A percentile compares a stretch with the other conserved stretches of the same genome.
These are phyloP conservation scores for Talaromyces stipitatus DNA, from an alignment of 495 filamentous ascomycete genomes.

Conservation along the genomic window DNA sequence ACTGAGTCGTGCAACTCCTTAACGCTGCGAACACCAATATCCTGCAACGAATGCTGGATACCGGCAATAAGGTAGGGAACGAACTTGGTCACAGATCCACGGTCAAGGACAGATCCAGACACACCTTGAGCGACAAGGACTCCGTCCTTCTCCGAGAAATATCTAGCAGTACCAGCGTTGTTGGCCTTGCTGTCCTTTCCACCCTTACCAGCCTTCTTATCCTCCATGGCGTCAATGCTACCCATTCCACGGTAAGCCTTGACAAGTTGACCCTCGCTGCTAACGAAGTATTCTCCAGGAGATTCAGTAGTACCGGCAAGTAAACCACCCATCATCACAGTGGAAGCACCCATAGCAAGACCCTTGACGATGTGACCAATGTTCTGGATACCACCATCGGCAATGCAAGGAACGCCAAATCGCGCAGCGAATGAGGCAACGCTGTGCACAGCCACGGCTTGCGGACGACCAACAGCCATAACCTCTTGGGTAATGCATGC, in stretches of 20 bases:
- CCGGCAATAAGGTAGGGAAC: conserved; percentile 91
- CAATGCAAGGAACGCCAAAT: conserved; percentile 97
- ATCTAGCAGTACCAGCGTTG: conserved; percentile 94
- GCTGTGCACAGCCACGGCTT: conserved; percentile 85
- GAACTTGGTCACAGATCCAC: conserved; percentile 84
- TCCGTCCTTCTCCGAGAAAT: conserved; percentile 94
- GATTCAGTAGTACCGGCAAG: conserved; percentile 97
- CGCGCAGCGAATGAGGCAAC: conserved; percentile 80
- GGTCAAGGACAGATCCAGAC: conserved; percentile 64
- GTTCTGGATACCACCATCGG: conserved; percentile 96
- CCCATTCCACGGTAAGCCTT: conserved; percentile 99
- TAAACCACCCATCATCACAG: conserved; percentile 99
- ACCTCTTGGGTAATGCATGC: conserved; percentile 99
- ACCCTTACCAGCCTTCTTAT: conserved; percentile 74
- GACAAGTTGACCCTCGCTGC: conserved; percentile 89
- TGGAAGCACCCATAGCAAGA: conserved; percentile 85
- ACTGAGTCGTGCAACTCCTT: conserved; percentile 69
- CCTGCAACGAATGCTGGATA: conserved; percentile 94
- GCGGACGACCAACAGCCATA: conserved; percentile 95
- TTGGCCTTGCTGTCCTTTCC: conserved; percentile 69
- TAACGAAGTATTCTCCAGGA: conserved; percentile 93
- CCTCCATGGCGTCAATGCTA: conserved; percentile 97
- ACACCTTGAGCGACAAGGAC: conserved; percentile 97
- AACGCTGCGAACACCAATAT: conserved; percentile 80
- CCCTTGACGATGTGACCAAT: conserved; percentile 99